A percentile compares a stretch with the other conserved stretches of the same genome.
Evolutionary conservation across 2,329 filamentous ascomycete species (phyloP).

Genomic region (Talaromyces sp.): DNA sequence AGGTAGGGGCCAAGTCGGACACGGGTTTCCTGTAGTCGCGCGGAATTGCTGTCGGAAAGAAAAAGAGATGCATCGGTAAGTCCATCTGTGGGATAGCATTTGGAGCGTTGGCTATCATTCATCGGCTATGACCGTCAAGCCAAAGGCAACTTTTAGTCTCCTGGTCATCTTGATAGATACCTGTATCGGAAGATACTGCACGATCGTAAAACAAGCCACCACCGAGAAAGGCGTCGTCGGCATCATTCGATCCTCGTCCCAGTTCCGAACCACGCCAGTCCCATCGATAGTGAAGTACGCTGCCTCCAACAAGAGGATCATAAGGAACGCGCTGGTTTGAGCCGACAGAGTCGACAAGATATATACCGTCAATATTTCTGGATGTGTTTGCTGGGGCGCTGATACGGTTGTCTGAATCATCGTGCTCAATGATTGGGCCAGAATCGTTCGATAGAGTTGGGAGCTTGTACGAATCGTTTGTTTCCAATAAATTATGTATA

Average conservation of each 20-base stretch:
- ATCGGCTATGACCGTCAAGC: constrained; percentile 14
- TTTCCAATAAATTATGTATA: not conserved
- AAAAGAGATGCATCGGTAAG: not conserved
- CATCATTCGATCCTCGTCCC: not conserved
- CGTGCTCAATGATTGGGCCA: not conserved
- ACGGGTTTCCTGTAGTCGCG: not conserved
- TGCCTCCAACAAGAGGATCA: constrained; percentile 16
- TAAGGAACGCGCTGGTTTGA: not conserved
- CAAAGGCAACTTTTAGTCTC: constrained; percentile 16
- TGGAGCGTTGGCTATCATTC: not conserved
- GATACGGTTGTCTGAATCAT: constrained; percentile 6
- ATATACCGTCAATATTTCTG: constrained; percentile 16
- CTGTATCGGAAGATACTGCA: constrained; percentile 10
- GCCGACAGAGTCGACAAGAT: constrained; percentile 9
- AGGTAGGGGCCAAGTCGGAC: not conserved
- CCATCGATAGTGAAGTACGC: constrained; percentile 18
- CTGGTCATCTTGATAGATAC: constrained; percentile 12
- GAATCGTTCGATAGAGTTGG: constrained; percentile 6
- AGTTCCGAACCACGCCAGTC: constrained; percentile 12
- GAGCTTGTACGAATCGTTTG: constrained; percentile 3
- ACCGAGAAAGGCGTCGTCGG: not conserved
- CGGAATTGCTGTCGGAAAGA: not conserved
- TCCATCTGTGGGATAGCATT: not conserved
- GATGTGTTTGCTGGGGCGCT: not conserved
- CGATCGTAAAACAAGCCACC: constrained; percentile 6